Percentiles rank a stretch among this genome's conserved stretches.
Conservation (phyloP, 23 red algal species). For the Gracilaria domingensis region DNA sequence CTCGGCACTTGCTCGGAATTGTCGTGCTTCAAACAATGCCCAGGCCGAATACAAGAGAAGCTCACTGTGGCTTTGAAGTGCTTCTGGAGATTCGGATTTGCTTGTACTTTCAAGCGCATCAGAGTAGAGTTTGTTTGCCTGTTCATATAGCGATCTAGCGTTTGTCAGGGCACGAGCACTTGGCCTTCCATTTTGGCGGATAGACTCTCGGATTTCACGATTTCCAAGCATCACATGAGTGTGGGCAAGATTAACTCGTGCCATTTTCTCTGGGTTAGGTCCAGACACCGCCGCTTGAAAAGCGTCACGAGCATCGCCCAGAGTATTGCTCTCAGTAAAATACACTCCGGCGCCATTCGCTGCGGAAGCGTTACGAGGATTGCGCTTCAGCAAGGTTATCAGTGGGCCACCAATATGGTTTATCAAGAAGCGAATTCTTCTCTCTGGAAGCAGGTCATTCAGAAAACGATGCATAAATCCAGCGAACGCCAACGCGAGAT, state of each 20-base stretch:
- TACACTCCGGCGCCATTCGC: constrained; percentile 77
- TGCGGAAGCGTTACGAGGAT: constrained; percentile 53
- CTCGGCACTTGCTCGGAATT: constrained; percentile 53
- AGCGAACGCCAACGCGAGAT: constrained; percentile 59
- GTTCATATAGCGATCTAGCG: constrained; percentile 51
- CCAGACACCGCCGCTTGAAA: constrained; percentile 62
- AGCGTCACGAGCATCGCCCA: constrained; percentile 63
- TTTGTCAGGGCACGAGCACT: constrained; percentile 23
- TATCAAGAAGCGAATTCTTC: constrained; percentile 53
- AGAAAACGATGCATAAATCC: constrained; percentile 70
- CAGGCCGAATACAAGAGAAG: constrained; percentile 64
- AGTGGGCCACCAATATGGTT: constrained; percentile 67
- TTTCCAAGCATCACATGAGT: constrained; percentile 57
- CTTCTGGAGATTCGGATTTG: neutral
- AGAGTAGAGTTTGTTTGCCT: constrained; percentile 67
- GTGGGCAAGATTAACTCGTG: constrained; percentile 73
- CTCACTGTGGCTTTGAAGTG: constrained; percentile 42
- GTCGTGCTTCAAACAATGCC: constrained; percentile 59
- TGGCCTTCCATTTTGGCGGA: constrained; percentile 34
- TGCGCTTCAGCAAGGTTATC: constrained; percentile 45
- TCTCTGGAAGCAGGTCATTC: constrained; percentile 57
- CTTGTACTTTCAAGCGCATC: constrained; percentile 40
- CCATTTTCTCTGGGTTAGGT: constrained; percentile 7
- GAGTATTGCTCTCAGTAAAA: constrained; percentile 64
- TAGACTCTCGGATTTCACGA: constrained; percentile 62